Base-by-base conservation (phyloP, 345 rosid species). In the Eucalyptus guilfoylei region DNA sequence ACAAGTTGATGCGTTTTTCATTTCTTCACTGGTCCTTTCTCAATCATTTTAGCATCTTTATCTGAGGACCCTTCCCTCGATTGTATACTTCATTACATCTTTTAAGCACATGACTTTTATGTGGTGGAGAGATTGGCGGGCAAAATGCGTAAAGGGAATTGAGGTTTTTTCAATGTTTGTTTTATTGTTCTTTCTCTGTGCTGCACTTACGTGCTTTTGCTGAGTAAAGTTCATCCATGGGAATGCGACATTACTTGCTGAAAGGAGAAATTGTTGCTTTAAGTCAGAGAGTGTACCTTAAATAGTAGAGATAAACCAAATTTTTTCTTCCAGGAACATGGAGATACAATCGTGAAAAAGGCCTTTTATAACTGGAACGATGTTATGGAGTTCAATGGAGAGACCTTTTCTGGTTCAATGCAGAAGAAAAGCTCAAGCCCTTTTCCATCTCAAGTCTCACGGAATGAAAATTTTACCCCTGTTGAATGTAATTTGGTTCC, bases 381-480 rank as follows among this genome's bases (percentile, higher is more conserved):
- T 86, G 98, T 96, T 9, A 88, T 95, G 64, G 99, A 96, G 92
- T 96, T 95, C 92, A 97, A 97, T 88, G 96, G 95, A 67, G 95
- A 97, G 90, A 94, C 98, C 81, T 93, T 95, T 54, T 83, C 93
- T 91, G 91, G 89, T 90, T 91, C 91, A 88, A 92, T 93, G 88
- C 95, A 96, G 93, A 90, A 86, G 60, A 92, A 91, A 88, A 92
- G 86, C 87, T 17, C 88, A 28, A 93, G 83, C 89, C 37, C 90
- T 86, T 88, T 91, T n/a, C 88, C 88, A 64, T 88, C 90, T 85
- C 94, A 91, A 86, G 44, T 83, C 89, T 89, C 88, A 54, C 42
- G 86, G 13, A 90, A 86, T 48, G 89, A 87, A 47, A 67, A 91
- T 21, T 1, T 8, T 5, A 1, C 2, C 11, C 24, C 24, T 54